Evolutionary conservation across 2,329 filamentous ascomycete species (phyloP), one percentile per base, ranked within the genome.

Genomic region (Dothistroma pini): DNA sequence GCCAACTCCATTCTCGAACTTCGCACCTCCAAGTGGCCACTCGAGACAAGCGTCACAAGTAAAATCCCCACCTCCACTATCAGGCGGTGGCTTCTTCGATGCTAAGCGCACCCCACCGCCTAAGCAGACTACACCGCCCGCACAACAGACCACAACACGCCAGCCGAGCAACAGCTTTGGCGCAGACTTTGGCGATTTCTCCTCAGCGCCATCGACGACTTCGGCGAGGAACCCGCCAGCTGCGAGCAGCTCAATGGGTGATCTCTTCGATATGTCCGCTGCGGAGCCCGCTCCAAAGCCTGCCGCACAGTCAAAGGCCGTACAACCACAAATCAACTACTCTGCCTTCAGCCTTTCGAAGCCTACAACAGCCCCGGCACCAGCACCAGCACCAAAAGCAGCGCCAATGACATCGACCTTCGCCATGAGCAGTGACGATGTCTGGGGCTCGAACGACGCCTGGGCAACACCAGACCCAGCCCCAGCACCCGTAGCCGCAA

Each of bases 11-110:
- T 91, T 91, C 75, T 84, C 88, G 21, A 82, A 80, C 58, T 77
- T 88, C 11, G 78, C 81, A 57, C 85, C 79, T 65, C 81, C 89
- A 76, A 80, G 48, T 78, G 72, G 66, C 71, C 77, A 77, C 68
- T 78, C 77, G 59, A 76, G 79, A 56, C 79, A 80, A 68, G 67
- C 81, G 12, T 71, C 71, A 4, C 61, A 61, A 16, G 61, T 62
- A 14, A 68, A 68, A 35, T 67, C 64, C 65, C 67, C 69, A 77
- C 79, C 63, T 78, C 81, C 74, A 44, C 76, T 84, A 47, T 83
- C 88, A 63, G 90, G 91, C 56, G 91, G 92, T 53, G 84, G 89
- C 72, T 95, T 97, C 76, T 97, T 97, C 72, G 88, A 96, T 70
- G 78, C 86, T 1, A 86, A 85, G 58, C 75, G 85, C 16, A 66